Conservation (phyloP, 176 grass and related monocot species). For the Lolium perenne region DNA sequence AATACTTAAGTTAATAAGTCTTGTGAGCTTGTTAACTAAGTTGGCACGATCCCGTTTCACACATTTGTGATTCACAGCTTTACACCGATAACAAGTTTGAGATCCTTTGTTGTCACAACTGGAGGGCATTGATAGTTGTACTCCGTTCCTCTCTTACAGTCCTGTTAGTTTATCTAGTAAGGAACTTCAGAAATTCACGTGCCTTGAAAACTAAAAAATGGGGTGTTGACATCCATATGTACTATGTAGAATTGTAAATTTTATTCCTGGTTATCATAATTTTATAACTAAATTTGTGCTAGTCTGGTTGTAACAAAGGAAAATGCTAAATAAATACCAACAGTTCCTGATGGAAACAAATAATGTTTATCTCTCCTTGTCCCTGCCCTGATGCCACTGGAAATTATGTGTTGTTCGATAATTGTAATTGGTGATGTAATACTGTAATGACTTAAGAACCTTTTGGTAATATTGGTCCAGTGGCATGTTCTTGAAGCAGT, state of each 20-base stretch:
- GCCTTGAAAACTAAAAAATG: neutral
- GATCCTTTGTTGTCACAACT: slow-evolving; percentile 21
- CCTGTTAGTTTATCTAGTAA: neutral
- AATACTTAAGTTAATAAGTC: neutral
- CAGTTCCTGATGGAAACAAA: slow-evolving; percentile 6
- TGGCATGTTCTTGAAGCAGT: neutral
- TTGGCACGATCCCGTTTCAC: neutral
- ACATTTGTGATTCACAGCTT: slow-evolving; percentile 29
- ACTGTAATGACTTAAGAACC: neutral
- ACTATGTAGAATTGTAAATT: neutral
- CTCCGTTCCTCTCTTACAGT: neutral
- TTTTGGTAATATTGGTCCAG: neutral
- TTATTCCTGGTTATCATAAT: neutral
- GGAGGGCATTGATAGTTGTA: neutral
- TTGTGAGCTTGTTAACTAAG: neutral
- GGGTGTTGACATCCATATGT: neutral
- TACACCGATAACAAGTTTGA: neutral
- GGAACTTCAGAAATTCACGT: neutral
- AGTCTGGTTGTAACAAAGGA: neutral
- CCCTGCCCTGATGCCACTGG: slow-evolving; percentile 14
- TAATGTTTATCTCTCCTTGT: neutral
- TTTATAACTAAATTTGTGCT: neutral
- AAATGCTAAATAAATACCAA: slow-evolving; percentile 23
- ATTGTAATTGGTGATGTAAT: too few relatives aligned
- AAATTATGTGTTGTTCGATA: neutral